phyloP scores from a whole-genome alignment of 495 filamentous ascomycete species.

The Jackrogersella multiformis region DNA sequence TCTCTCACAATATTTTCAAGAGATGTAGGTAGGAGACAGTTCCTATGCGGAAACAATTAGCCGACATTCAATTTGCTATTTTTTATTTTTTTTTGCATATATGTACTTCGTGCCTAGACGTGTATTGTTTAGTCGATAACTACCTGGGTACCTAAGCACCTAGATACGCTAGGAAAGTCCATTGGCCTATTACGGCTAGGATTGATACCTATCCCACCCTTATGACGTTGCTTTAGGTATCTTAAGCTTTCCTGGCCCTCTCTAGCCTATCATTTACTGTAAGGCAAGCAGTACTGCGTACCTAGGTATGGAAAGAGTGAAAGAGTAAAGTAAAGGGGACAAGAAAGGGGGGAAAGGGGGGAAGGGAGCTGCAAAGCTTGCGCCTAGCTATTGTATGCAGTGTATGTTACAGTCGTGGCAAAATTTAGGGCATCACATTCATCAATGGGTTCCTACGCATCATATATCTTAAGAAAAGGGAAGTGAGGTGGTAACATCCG shows the following conservation, averaged over 20 bases:
- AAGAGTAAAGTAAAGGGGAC: neutral
- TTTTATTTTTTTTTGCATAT: no score
- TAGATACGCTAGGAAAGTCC: neutral
- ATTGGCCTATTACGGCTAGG: neutral
- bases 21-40: no score
- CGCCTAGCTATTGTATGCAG: neutral
- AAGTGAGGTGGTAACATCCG: constrained; percentile 27
- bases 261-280: neutral
- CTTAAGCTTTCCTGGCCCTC: neutral
- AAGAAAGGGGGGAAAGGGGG: neutral
- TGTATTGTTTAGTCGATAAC: no score
- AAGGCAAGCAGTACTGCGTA: neutral
- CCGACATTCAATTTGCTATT: no score
- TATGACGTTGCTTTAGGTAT: neutral
- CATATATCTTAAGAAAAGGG: constrained; percentile 17
- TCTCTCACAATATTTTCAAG: no score
- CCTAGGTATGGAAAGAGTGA: no score
- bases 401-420: constrained; percentile 13
- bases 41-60: no score
- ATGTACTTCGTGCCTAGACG: no score
- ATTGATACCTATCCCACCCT: neutral
- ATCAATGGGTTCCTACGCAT: constrained; percentile 26
- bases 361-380: neutral
- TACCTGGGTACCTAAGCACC: neutral
- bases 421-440: constrained; percentile 12